phyloP scores from a whole-genome alignment of 495 filamentous ascomycete genomes.

The Copromyces sp. region DNA sequence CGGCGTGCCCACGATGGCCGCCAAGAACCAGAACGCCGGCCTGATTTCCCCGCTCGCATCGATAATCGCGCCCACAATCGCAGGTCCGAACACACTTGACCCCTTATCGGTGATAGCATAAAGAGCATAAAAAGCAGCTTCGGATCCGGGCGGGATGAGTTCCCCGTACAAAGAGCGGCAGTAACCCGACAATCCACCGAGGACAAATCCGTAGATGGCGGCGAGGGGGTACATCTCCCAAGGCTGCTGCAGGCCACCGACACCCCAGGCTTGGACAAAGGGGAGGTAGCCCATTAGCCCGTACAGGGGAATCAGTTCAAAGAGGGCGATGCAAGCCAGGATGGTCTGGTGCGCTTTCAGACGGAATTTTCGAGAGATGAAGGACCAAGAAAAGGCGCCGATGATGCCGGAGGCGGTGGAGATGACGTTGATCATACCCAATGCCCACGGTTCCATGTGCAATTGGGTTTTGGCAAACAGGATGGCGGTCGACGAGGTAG shows the following conservation, averaged over 20 bases:
- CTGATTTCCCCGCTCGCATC: conserved; percentile 83
- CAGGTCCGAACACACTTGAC: conserved; percentile 85
- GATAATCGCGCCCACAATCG: conserved; percentile 86
- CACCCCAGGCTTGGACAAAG: conserved; percentile 60
- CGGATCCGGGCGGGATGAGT: conserved; percentile 82
- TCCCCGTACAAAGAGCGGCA: conserved; percentile 90
- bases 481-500: conserved; percentile 87
- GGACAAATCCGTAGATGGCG: conserved; percentile 82
- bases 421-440: conserved; percentile 92
- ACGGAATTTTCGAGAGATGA: conserved; percentile 52
- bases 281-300: conserved; percentile 85
- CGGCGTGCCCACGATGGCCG: conserved; percentile 69
- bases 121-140: conserved; percentile 91
- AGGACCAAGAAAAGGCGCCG: conserved; percentile 85
- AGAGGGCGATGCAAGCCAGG: conserved; percentile 76
- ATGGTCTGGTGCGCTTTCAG: conserved; percentile 78
- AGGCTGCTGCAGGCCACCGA: conserved; percentile 75
- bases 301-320: conserved; percentile 88
- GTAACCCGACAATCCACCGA: conserved; percentile 87
- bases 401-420: conserved; percentile 71
- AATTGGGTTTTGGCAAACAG: conserved; percentile 92
- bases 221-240: conserved; percentile 97
- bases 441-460: conserved; percentile 72
- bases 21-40: conserved; percentile 88
- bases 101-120: conserved; percentile 98